Evolutionary conservation across 2,329 filamentous ascomycete species (phyloP).

Genomic region (Hirsutella minnesotensis): DNA sequence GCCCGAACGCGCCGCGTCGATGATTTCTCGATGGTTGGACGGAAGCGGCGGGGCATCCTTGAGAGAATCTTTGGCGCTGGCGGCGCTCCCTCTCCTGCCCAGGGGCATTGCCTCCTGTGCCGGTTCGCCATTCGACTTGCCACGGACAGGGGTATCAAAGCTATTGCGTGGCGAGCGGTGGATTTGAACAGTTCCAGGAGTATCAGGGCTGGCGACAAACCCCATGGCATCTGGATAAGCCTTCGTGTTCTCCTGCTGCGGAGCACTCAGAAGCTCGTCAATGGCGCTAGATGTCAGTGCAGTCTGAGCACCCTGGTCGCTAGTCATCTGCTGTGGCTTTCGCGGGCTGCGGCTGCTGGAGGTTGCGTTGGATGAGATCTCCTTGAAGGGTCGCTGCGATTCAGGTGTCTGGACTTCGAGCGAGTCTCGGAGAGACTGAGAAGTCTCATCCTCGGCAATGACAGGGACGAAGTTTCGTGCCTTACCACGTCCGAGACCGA

Average conservation of each 20-base stretch:
- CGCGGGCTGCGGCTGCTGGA: constrained; percentile 26
- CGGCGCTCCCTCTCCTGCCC: constrained; percentile 58
- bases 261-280: constrained; percentile 53
- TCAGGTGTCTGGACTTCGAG: constrained; percentile 36
- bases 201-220: constrained; percentile 22
- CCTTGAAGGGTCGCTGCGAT: constrained; percentile 46
- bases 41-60: constrained; percentile 60
- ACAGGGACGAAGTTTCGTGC: constrained; percentile 27
- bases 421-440: constrained; percentile 35
- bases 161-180: constrained; percentile 36
- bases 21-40: constrained; percentile 69
- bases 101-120: constrained; percentile 22
- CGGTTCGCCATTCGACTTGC: constrained; percentile 25
- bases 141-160: constrained; percentile 29
- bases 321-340: constrained; percentile 31
- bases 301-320: constrained; percentile 72
- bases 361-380: constrained; percentile 44
- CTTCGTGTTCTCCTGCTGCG: constrained; percentile 12
- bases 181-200: constrained; percentile 29
- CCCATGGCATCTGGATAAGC: constrained; percentile 24
- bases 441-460: constrained; percentile 55
- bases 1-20: constrained; percentile 61
- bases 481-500: constrained; percentile 34
- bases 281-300: constrained; percentile 72
- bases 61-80: constrained; percentile 43